Evolutionary conservation across 192 early-diverging fungal genomes (phyloP).

Genomic region (Pilaira anomala): DNA sequence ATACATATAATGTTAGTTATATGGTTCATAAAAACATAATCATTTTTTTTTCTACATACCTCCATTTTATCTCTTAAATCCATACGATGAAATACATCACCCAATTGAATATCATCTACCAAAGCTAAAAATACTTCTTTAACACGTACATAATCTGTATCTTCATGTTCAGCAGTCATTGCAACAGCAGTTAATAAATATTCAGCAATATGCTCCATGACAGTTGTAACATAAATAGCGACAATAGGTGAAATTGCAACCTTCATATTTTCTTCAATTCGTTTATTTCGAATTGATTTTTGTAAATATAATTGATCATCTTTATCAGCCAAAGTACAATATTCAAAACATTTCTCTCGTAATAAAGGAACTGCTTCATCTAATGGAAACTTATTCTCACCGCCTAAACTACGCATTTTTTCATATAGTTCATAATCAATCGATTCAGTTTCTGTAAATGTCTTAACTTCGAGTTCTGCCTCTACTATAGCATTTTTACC

Average conservation of each 20-base stretch:
- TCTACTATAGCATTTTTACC: slow-evolving; percentile 61
- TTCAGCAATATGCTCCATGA: slow-evolving; percentile 58
- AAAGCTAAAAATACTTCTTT: slow-evolving; percentile 51
- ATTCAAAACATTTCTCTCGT: slow-evolving; percentile 53
- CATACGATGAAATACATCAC: slow-evolving; percentile 46
- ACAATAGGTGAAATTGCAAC: slow-evolving; percentile 36
- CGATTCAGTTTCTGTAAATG: slow-evolving; percentile 49
- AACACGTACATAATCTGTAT: slow-evolving; percentile 48
- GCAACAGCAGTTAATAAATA: slow-evolving; percentile 49
- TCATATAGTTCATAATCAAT: slow-evolving; percentile 38
- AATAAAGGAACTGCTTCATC: slow-evolving; percentile 44
- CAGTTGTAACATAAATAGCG: slow-evolving; percentile 59
- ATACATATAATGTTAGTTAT: background rate
- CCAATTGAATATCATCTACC: slow-evolving; percentile 52
- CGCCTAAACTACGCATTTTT: slow-evolving; percentile 26
- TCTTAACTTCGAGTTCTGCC: slow-evolving; percentile 57
- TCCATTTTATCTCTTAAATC: slow-evolving; percentile 35
- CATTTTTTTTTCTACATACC: slow-evolving; percentile 9
- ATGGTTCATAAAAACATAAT: background rate
- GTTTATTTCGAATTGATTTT: slow-evolving; percentile 12
- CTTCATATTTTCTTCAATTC: background rate
- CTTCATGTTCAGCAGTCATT: slow-evolving; percentile 47
- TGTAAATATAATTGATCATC: slow-evolving; percentile 23
- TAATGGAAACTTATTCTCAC: slow-evolving; percentile 12
- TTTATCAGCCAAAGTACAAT: slow-evolving; percentile 51